phyloP scores from a whole-genome alignment of 169 alveolate species.

The Plasmodium blacklocki region DNA sequence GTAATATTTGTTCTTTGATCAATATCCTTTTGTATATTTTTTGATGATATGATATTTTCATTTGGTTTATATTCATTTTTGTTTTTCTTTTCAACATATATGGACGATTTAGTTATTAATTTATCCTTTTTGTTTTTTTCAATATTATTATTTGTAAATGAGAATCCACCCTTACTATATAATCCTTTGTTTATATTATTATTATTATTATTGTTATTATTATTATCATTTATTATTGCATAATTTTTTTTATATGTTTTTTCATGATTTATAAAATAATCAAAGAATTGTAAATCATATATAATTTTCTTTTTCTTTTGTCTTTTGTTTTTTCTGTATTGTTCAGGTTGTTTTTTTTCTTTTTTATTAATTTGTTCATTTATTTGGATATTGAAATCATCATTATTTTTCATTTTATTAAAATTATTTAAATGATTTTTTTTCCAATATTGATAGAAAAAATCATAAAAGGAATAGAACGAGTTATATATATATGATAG shows the following conservation, averaged over 20 bases:
- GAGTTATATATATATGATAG: constrained; percentile 62
- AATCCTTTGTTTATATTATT: too few species aligned
- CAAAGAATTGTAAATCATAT: constrained; percentile 52
- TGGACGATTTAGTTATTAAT: too few species aligned
- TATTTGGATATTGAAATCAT: too few species aligned
- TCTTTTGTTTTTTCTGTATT: background rate
- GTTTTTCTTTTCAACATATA: too few species aligned
- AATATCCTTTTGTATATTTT: too few species aligned
- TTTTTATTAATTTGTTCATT: constrained; percentile 5
- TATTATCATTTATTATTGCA: background rate
- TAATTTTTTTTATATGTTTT: constrained; percentile 3
- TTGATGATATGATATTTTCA: too few species aligned
- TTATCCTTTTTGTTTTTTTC: too few species aligned
- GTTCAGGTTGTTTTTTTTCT: background rate
- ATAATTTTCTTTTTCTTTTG: constrained; percentile 1
- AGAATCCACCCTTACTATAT: too few species aligned
- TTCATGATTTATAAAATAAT: constrained; percentile 33
- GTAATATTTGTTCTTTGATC: too few species aligned
- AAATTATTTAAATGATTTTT: constrained; percentile 13
- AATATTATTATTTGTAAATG: too few species aligned
- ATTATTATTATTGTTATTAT: too few species aligned
- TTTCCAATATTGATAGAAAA: constrained; percentile 64
- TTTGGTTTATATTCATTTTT: too few species aligned
- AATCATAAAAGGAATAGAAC: constrained; percentile 49
- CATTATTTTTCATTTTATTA: background rate